A percentile compares a stretch with the other conserved stretches of the same genome.
These are phyloP conservation scores for Aaosphaeria pasadenensis DNA, from an alignment of 2,329 filamentous ascomycete species.

Conservation along the genomic window DNA sequence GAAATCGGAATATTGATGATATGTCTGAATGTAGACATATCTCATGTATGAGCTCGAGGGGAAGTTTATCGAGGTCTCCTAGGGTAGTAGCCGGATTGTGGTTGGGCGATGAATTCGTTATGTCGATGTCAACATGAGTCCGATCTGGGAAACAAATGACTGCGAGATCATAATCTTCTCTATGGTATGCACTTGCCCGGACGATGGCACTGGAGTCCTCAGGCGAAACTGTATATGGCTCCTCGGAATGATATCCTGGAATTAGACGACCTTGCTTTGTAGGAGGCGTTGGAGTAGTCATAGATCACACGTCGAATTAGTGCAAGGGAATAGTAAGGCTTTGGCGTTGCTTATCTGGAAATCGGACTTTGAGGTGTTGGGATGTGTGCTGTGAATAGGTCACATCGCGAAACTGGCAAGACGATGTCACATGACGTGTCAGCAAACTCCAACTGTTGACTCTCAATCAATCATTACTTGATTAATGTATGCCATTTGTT, in stretches of 20 bases:
- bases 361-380: too few species aligned
- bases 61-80: conserved; percentile 25
- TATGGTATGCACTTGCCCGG: conserved; percentile 25
- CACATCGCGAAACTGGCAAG: too few species aligned
- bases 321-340: too few species aligned
- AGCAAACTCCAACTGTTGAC: too few species aligned
- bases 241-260: neutral
- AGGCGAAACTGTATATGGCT: neutral
- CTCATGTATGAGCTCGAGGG: conserved; percentile 31
- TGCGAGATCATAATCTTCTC: conserved; percentile 21
- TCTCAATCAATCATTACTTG: too few species aligned
- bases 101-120: neutral
- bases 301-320: too few species aligned
- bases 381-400: too few species aligned
- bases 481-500: too few species aligned
- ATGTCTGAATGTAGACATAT: conserved; percentile 28
- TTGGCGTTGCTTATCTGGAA: too few species aligned
- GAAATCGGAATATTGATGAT: conserved; percentile 27
- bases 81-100: conserved; percentile 10
- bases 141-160: conserved; percentile 33
- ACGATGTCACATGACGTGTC: too few species aligned
- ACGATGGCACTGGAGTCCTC: conserved; percentile 22
- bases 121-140: conserved; percentile 17
- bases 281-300: too few species aligned
- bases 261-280: neutral